Evolutionary conservation across 2,329 filamentous ascomycete species (phyloP).

Genomic region (Zymoseptoria tritici): DNA sequence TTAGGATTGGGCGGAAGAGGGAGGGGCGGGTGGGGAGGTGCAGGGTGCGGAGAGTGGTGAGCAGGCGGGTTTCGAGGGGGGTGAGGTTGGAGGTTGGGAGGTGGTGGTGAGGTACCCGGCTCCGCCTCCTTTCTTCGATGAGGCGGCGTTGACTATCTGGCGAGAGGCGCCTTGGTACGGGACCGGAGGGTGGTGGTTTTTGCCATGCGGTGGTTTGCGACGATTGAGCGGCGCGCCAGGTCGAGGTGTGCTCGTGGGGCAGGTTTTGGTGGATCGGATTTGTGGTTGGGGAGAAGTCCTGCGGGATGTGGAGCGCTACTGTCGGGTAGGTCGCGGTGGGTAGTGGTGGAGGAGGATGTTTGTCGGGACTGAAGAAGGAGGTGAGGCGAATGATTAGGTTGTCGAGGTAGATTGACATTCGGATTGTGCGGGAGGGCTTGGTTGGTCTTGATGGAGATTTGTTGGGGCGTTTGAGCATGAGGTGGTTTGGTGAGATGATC

Average conservation of each 20-base stretch:
- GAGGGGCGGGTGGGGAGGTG: not conserved
- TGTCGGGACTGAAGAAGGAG: not conserved
- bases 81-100: not conserved
- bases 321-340: not conserved
- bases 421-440: not conserved
- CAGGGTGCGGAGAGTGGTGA: not conserved
- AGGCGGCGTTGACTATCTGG: not conserved
- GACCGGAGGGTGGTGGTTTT: not conserved
- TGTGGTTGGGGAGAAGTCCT: not conserved
- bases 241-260: not conserved
- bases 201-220: not conserved
- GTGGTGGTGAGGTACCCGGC: not conserved
- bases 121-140: not conserved
- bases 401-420: not conserved
- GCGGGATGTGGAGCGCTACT: not conserved
- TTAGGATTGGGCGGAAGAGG: not conserved
- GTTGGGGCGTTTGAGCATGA: not conserved
- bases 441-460: not conserved
- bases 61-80: not conserved
- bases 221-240: not conserved
- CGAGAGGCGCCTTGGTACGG: not conserved
- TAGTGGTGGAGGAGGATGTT: not conserved
- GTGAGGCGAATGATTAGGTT: not conserved
- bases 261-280: not conserved
- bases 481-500: not conserved